Percentiles rank a stretch among this genome's conserved stretches.
Evolutionary conservation across 2,329 filamentous ascomycete genomes (phyloP).

Genomic region (Fusarium sp.): DNA sequence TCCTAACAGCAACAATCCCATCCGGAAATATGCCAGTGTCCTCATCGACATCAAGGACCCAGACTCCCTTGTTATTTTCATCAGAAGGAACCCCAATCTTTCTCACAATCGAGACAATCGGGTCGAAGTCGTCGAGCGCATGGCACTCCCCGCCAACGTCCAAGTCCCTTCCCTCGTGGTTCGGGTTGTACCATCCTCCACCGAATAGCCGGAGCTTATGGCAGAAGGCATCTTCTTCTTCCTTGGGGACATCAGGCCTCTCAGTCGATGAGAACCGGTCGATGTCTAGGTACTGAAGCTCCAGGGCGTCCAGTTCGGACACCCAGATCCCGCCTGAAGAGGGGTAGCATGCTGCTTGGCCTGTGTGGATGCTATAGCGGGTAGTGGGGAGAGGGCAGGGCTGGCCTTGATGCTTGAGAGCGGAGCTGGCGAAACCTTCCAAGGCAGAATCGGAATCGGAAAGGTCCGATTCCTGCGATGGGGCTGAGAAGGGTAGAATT

Average conservation of each 20-base stretch:
- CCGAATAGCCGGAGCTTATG: slow-evolving; percentile 11
- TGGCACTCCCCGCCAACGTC: slow-evolving; percentile 2
- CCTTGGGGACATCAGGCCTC: slow-evolving; percentile 4
- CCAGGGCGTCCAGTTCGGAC: slow-evolving; percentile 12
- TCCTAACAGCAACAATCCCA: slow-evolving; percentile 6
- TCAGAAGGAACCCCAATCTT: slow-evolving; percentile 9
- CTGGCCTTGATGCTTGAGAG: slow-evolving; percentile 2
- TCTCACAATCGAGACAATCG: slow-evolving; percentile 7
- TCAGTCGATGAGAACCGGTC: slow-evolving; percentile 16
- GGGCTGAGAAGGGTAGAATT: not conserved
- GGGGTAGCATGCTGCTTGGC: slow-evolving; percentile 11
- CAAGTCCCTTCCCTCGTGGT: slow-evolving; percentile 7
- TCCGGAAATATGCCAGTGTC: slow-evolving; percentile 7
- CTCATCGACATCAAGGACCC: slow-evolving; percentile 10
- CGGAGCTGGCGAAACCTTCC: not conserved
- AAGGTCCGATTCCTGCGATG: slow-evolving; percentile 2
- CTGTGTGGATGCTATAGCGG: slow-evolving; percentile 9
- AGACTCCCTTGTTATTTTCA: slow-evolving; percentile 3
- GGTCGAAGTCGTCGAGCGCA: slow-evolving; percentile 4
- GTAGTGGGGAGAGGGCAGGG: slow-evolving; percentile 11
- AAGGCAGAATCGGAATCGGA: not conserved
- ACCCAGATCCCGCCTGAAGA: slow-evolving; percentile 14
- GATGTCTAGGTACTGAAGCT: slow-evolving; percentile 12
- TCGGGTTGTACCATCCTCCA: slow-evolving; percentile 11
- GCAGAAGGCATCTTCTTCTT: slow-evolving; percentile 15